Base-by-base conservation (phyloP, 169 alveolate genomes). In the Eimeria mitis region DNA sequence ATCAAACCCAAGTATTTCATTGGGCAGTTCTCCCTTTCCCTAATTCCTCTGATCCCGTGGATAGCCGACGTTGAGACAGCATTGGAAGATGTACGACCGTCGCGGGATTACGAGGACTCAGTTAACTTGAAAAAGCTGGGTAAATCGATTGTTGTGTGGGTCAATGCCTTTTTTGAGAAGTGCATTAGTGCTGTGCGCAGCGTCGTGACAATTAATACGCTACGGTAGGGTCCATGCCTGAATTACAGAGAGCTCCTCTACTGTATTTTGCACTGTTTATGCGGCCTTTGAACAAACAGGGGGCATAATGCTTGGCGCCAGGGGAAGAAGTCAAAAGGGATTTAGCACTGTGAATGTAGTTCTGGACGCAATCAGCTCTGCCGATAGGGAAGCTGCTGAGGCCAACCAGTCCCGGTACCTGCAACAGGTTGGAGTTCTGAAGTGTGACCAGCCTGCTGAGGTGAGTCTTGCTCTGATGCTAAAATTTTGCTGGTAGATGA, bases 31-130 rank as follows among this genome's bases (percentile, higher is more conserved):
- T 94, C 96, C 65, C 96, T 97, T 42, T 89, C 98, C 44, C 95
- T 97, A 52, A 97, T 97, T 16, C 97, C 98, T 44, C 97, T 97
- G 85, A 54, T 97, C 9, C 98, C 98, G 63, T 97, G 98, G 98
- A 94, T 97, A 25, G 95, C 97, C 40, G 97, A 97, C 71, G 95
- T 97, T 49, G 97, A 97, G 81, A 85, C 97, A 40, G 98, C 97
- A 44, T 91, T 97, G 54, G 97, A 96, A 52, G 96, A 96, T 96
- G 95, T 97, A 54, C 95, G 96, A 44, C 97, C 98, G n/a, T 94
- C 96, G 34, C 97, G 97, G 68, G 98, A 97, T 49, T 97, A 95
- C 75, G 96, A 98, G 44, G 97, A 97, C 95, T 96, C 97, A 16
- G 83, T 97, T 56, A 95, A 97, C 68, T 70, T 97, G 61, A 90